Evolutionary conservation across 2,329 filamentous ascomycete genomes (phyloP).

Genomic region (Aspergillus sp.): DNA sequence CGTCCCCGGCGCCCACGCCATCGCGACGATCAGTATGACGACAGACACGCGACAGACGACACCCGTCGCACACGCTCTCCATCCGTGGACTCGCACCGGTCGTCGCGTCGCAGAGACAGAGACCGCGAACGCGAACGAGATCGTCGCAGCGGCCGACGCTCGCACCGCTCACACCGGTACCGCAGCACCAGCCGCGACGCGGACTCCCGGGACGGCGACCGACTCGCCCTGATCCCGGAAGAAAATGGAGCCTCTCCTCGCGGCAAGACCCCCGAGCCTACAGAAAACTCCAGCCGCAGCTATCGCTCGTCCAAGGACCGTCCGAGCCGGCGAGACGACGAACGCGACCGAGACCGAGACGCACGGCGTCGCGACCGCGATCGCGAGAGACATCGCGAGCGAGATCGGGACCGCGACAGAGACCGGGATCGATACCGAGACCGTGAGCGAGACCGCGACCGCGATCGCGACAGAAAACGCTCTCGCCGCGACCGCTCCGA

Average conservation of each 20-base stretch:
- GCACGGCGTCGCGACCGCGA: conserved; percentile 39
- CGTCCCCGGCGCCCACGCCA: conserved; percentile 23
- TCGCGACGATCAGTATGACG: conserved; percentile 46
- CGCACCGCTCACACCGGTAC: conserved; percentile 52
- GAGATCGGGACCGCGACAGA: conserved; percentile 30
- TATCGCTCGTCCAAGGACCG: conserved; percentile 30
- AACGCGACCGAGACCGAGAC: conserved; percentile 22
- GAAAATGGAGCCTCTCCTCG: conserved; percentile 19
- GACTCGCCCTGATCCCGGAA: conserved; percentile 25
- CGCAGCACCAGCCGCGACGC: conserved; percentile 30
- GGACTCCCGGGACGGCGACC: conserved; percentile 38
- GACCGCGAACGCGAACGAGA: conserved; percentile 54
- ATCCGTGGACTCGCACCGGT: conserved; percentile 59
- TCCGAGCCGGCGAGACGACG: conserved; percentile 27
- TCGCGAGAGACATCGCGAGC: conserved; percentile 32
- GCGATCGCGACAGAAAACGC: conserved; percentile 32
- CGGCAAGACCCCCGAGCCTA: conserved; percentile 17
- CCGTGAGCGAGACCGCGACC: conserved; percentile 27
- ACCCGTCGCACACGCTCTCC: conserved; percentile 62
- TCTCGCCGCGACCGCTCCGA: conserved; percentile 41
- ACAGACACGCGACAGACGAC: conserved; percentile 31
- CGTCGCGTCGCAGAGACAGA: conserved; percentile 60
- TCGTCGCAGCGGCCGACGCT: conserved; percentile 40
- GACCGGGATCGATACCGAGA: conserved; percentile 35
- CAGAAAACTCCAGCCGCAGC: conserved; percentile 24